Conservation (phyloP, 371 early-diverging fungal species). For the Saksenaea vasiformis region DNA sequence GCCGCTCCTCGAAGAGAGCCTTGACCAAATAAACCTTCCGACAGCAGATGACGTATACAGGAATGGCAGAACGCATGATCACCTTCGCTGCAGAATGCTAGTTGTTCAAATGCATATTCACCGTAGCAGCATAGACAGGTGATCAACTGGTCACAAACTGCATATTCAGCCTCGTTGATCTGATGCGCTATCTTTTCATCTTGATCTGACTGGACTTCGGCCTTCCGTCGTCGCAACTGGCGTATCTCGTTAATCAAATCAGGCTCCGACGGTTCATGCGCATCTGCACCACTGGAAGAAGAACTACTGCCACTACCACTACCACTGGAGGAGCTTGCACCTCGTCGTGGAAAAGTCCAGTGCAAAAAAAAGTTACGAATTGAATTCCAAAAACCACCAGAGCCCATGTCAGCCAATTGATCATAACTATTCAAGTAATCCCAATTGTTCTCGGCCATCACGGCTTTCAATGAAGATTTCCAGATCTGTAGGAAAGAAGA, state of each 20-base stretch:
- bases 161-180: slow-evolving; percentile 47
- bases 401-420: slow-evolving; percentile 41
- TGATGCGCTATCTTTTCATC: slow-evolving; percentile 37
- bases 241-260: slow-evolving; percentile 40
- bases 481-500: no score
- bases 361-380: slow-evolving; percentile 38
- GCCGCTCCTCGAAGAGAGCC: slow-evolving; percentile 50
- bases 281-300: neutral
- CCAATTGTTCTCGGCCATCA: slow-evolving; percentile 60
- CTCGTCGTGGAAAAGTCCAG: slow-evolving; percentile 23
- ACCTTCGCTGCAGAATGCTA: slow-evolving; percentile 53
- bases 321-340: neutral
- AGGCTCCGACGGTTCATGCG: slow-evolving; percentile 7
- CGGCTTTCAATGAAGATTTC: slow-evolving; percentile 57
- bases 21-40: slow-evolving; percentile 61
- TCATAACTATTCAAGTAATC: slow-evolving; percentile 47
- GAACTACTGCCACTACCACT: no score
- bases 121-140: slow-evolving; percentile 60
- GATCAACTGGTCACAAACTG: slow-evolving; percentile 38
- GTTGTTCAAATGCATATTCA: slow-evolving; percentile 55
- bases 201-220: slow-evolving; percentile 18
- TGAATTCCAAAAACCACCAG: slow-evolving; percentile 44
- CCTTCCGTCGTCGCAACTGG: slow-evolving; percentile 13
- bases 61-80: slow-evolving; percentile 55
- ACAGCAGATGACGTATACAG: slow-evolving; percentile 45